Base-by-base conservation (phyloP, 352 stramenopile genomes). In the Pythium insidiosum region DNA sequence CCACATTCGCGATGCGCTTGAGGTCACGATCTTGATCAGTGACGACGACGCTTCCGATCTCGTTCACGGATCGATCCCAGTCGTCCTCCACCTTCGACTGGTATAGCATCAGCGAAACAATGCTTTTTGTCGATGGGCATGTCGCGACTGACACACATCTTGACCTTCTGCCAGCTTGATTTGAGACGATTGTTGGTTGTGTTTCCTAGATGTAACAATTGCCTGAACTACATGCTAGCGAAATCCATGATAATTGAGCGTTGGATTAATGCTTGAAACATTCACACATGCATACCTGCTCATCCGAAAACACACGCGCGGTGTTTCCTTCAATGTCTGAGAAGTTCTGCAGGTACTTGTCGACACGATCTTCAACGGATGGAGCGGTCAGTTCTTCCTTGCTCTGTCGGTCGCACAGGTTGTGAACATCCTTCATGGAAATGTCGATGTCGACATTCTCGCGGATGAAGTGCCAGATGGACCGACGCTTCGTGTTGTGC, bases 361-460 rank as follows among this genome's bases (percentile, higher is more conserved):
- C 3, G 2, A 49, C 42, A 2, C 31, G 16, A 2, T 18, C 30
- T 11, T 49, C 42, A 2, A 33, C n/a, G 3, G 29, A 40, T 13
- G 19, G 29, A 20, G 31, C 42, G 2, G 42, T 49, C 23, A 43
- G 35, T n/a, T 12, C 29, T 18, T 51, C 38, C 6, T 9, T 11
- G 18, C 37, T 25, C n/a, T 28, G 42, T 21, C 40, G 29, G 21
- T 40, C 25, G 25, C 63, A 36, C 22, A 70, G 41, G 38, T 66
- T 70, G 53, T 67, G 57, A 30, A 67, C 49, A 40, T 70, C 61
- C 45, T 66, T 66, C 61, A 66, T 70, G 35, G 43, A 43, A 18
- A 53, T 49, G 28, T 61, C 38, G n/a, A 56, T 38, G 23, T 39
- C 22, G 19, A 52, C 56, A 51, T 56, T 61, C 38, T 66, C 56